Percentiles rank a stretch among this genome's conserved stretches.
phyloP scores from a whole-genome alignment of 768 basidiomycete genomes.

The Strobilomyces confusus region DNA sequence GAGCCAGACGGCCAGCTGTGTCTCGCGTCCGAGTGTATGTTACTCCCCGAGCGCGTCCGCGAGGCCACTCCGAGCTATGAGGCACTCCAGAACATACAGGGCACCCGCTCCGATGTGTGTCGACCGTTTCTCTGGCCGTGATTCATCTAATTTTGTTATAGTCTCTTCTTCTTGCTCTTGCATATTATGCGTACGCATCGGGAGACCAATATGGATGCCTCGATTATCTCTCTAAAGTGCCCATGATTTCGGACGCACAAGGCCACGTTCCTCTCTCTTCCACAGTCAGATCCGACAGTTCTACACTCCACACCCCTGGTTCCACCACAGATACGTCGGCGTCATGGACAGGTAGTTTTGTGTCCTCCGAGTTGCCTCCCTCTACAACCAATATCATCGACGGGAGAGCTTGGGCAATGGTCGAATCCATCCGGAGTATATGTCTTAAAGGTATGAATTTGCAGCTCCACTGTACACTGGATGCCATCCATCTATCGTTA shows the following conservation, averaged over 20 bases:
- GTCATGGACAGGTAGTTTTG: constrained; percentile 49
- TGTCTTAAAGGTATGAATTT: constrained; percentile 66
- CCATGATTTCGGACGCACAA: constrained; percentile 51
- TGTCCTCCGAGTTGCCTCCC: constrained; percentile 38
- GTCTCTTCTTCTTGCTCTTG: constrained; percentile 66
- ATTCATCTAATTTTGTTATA: constrained; percentile 28
- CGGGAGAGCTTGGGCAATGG: constrained; percentile 67
- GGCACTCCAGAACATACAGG: constrained; percentile 45
- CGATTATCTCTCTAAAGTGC: constrained; percentile 49
- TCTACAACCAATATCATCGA: constrained; percentile 56
- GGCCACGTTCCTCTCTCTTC: constrained; percentile 46
- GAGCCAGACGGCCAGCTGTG: constrained; percentile 32
- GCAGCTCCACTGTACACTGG: not conserved
- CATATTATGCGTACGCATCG: constrained; percentile 79
- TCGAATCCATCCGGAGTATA: constrained; percentile 69
- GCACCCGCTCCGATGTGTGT: constrained; percentile 58
- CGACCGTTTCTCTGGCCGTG: not conserved
- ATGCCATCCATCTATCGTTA: not conserved
- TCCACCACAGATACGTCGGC: constrained; percentile 38
- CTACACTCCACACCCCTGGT: constrained; percentile 35
- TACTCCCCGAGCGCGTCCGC: constrained; percentile 51
- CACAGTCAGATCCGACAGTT: constrained; percentile 39
- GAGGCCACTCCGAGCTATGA: constrained; percentile 58
- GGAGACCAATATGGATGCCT: constrained; percentile 64
- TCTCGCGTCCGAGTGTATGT: constrained; percentile 54